Percentiles rank a stretch among this genome's conserved stretches.
Evolutionary conservation across 805 yeast species (phyloP).

Genomic region (Lipomyces spencermartinsiae): DNA sequence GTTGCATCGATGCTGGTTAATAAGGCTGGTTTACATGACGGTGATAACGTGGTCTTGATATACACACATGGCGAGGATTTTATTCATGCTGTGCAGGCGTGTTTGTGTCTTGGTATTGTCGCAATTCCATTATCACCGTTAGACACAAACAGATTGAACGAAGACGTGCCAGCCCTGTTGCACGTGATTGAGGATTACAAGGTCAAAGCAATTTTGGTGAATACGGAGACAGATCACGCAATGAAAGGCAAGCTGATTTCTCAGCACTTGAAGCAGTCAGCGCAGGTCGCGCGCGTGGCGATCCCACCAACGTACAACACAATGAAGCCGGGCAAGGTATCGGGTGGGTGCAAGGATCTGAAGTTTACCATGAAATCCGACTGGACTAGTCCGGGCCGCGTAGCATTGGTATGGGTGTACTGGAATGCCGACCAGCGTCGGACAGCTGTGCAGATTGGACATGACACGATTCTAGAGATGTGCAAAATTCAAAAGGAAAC

Average conservation of each 20-base stretch:
- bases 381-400: conserved; percentile 50
- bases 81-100: conserved; percentile 81
- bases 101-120: conserved; percentile 78
- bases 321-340: conserved; percentile 55
- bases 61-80: conserved; percentile 88
- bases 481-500: conserved; percentile 93
- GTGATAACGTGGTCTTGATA: conserved; percentile 78
- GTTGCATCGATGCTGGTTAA: conserved; percentile 73
- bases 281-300: conserved; percentile 43
- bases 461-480: conserved; percentile 69
- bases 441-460: conserved; percentile 62
- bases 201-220: conserved; percentile 74
- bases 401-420: conserved; percentile 69
- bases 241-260: conserved; percentile 72
- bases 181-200: conserved; percentile 73
- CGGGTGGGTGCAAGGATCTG: conserved; percentile 42
- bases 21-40: conserved; percentile 67
- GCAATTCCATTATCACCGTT: conserved; percentile 80
- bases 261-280: conserved; percentile 58
- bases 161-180: conserved; percentile 72
- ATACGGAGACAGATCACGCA: conserved; percentile 72
- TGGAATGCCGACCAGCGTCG: conserved; percentile 76
- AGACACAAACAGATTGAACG: conserved; percentile 68
- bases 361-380: conserved; percentile 39
- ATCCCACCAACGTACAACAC: conserved; percentile 71